Percentiles rank a stretch among this genome's conserved stretches.
These are phyloP conservation scores for Pinguiococcus pyrenoidosus DNA, from an alignment of 108 stramenopile species.

Conservation along the genomic window DNA sequence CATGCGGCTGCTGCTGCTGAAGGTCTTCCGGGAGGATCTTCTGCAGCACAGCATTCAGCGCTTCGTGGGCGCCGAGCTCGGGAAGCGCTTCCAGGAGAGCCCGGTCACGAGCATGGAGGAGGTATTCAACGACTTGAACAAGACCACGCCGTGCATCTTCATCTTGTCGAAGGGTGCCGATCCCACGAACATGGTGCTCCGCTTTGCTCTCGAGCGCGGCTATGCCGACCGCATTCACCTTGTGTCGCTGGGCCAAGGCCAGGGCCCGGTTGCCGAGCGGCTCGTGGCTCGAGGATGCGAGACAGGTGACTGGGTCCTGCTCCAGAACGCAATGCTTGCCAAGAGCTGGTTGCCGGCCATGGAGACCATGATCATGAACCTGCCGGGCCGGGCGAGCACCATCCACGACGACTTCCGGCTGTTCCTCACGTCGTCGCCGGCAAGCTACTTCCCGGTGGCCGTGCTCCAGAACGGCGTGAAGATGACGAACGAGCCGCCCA, in stretches of 20 bases:
- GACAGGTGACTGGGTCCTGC: conserved; percentile 28
- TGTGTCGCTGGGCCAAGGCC: conserved; percentile 50
- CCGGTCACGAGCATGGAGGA: conserved; percentile 43
- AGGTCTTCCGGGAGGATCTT: conserved; percentile 44
- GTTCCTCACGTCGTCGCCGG: conserved; percentile 43
- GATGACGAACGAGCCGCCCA: conserved; percentile 41
- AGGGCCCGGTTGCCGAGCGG: conserved; percentile 41
- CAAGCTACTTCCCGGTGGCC: conserved; percentile 43
- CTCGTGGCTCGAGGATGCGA: conserved; percentile 28
- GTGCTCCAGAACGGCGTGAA: conserved; percentile 39
- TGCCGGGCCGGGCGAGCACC: conserved; percentile 19
- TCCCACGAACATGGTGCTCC: conserved; percentile 48
- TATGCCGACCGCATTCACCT: conserved; percentile 39
- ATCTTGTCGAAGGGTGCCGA: conserved; percentile 48
- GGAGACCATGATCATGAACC: conserved; percentile 29
- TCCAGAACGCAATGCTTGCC: conserved; percentile 47
- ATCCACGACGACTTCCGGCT: conserved; percentile 44
- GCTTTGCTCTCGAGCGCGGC: conserved; percentile 38
- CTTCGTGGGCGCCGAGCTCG: conserved; percentile 33
- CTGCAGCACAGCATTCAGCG: conserved; percentile 22
- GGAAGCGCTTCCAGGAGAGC: conserved; percentile 33
- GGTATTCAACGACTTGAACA: conserved; percentile 38
- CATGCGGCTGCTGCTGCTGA: conserved; percentile 33
- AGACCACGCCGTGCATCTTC: conserved; percentile 49
- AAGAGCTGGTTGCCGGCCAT: conserved; percentile 46